Evolutionary conservation across 108 stramenopile genomes (phyloP), one percentile per base, ranked within the genome.

Genomic region (Nannochloropsis gaditana): DNA sequence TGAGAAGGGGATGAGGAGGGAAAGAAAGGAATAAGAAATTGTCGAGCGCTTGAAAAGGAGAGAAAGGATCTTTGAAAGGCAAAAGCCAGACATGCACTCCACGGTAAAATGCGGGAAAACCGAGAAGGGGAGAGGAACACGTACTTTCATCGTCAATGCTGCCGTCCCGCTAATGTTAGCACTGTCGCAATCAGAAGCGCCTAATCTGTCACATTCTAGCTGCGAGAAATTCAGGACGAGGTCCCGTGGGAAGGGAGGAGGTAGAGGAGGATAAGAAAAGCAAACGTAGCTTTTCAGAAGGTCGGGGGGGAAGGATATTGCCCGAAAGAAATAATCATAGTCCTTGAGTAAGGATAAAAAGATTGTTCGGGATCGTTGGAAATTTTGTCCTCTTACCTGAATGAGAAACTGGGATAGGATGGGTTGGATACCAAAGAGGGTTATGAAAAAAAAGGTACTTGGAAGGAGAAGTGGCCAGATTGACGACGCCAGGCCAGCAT

Each of bases 381-480:
- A 8, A n/a, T 2, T 6, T 15, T 3, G 59, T 73, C 19, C 19
- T n/a, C 59, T 15, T n/a, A 73, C 59, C 59, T 73, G 59, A n/a
- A 73, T 73, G 59, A 73, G 15, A n/a, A 73, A 73, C 59, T 73
- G 59, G 59, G 59, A 73, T 1, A 73, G 59, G 8, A 73, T 73
- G 59, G 59, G 59, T n/a, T 73, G 59, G 59, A 73, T 73, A 15
- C 59, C 59, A 73, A 73, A 73, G 59, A 73, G 59, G 59, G 59
- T n/a, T 15, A 73, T n/a, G n/a, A n/a, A 73, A n/a, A 73, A 73
- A 6, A 73, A 73, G 2, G n/a, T n/a, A 2, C 59, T 73, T 15
- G 59, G 59, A 8, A 73, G 59, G 8, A 73, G n/a, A 73, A n/a
- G 15, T n/a, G 59, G 59, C 59, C 59, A 73, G 19, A 73, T 73